These are phyloP conservation scores for Phaeoacremonium minimum DNA, from an alignment of 2,329 filamentous ascomycete genomes.

Conservation along the genomic window DNA sequence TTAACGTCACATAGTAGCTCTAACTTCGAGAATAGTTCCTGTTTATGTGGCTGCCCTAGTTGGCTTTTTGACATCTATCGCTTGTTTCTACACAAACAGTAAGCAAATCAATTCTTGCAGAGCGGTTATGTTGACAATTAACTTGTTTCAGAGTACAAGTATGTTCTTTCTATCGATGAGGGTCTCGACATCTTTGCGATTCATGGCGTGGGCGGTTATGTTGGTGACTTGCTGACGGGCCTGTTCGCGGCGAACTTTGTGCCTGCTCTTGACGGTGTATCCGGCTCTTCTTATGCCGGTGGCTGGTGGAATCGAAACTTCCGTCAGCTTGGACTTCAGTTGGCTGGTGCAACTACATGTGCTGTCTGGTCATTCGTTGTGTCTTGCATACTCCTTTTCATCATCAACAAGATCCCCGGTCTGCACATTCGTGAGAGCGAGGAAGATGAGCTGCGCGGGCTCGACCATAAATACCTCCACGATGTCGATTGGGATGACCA, in stretches of 20 bases:
- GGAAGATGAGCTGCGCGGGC: not conserved
- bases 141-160: not conserved
- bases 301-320: constrained; percentile 1
- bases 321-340: not conserved
- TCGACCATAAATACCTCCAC: not conserved
- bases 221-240: not conserved
- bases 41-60: not conserved
- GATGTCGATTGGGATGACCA: not conserved
- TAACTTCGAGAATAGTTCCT: not conserved
- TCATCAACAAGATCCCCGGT: not conserved
- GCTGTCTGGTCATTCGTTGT: not conserved
- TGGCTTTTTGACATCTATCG: not conserved
- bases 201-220: not conserved
- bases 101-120: not conserved
- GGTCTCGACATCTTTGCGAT: not conserved
- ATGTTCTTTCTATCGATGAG: not conserved
- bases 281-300: not conserved
- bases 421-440: not conserved
- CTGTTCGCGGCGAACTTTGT: constrained; percentile 1
- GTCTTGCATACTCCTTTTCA: not conserved
- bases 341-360: not conserved
- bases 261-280: constrained; percentile 1
- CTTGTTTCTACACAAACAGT: not conserved
- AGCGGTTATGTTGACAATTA: not conserved
- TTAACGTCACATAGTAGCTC: not conserved